Evolutionary conservation across 2,329 filamentous ascomycete genomes (phyloP).

Genomic region (Lachnellula hyalina): DNA sequence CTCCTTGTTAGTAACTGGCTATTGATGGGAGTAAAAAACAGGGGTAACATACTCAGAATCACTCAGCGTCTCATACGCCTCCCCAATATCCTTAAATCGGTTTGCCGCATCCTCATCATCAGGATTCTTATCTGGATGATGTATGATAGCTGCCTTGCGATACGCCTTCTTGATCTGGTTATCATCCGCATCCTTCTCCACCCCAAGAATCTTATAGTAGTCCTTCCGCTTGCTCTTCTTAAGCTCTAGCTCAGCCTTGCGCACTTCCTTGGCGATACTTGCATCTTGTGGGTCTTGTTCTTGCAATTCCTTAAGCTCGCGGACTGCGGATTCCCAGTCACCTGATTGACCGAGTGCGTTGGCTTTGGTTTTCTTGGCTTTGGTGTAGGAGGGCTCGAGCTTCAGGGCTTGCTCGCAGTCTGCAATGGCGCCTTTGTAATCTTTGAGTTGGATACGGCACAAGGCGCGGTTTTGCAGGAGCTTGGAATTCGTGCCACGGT

Average conservation of each 20-base stretch:
- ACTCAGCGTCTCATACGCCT: slow-evolving; percentile 93
- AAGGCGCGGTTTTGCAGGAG: slow-evolving; percentile 89
- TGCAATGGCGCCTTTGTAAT: slow-evolving; percentile 72
- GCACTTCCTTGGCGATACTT: slow-evolving; percentile 75
- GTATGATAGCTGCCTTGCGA: slow-evolving; percentile 85
- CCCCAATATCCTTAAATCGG: slow-evolving; percentile 95
- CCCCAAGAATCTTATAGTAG: slow-evolving; percentile 94
- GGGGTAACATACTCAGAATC: slow-evolving; percentile 71
- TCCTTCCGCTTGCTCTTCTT: slow-evolving; percentile 98
- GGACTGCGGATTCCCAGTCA: slow-evolving; percentile 86
- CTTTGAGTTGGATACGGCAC: slow-evolving; percentile 76
- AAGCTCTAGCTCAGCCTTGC: slow-evolving; percentile 85
- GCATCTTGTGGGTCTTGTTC: slow-evolving; percentile 80
- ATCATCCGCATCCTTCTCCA: slow-evolving; percentile 80
- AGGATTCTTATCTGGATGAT: slow-evolving; percentile 97
- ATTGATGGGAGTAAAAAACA: not conserved
- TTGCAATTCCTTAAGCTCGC: slow-evolving; percentile 80
- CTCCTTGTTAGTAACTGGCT: slow-evolving; percentile 33
- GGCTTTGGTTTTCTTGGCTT: slow-evolving; percentile 90
- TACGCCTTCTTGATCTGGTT: slow-evolving; percentile 94
- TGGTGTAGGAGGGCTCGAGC: slow-evolving; percentile 79
- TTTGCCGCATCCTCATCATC: slow-evolving; percentile 78
- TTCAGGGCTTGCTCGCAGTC: slow-evolving; percentile 82
- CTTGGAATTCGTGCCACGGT: slow-evolving; percentile 92
- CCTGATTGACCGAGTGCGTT: slow-evolving; percentile 82